Evolutionary conservation across 108 stramenopile species (phyloP).

Genomic region (Skeletonema menzelii): DNA sequence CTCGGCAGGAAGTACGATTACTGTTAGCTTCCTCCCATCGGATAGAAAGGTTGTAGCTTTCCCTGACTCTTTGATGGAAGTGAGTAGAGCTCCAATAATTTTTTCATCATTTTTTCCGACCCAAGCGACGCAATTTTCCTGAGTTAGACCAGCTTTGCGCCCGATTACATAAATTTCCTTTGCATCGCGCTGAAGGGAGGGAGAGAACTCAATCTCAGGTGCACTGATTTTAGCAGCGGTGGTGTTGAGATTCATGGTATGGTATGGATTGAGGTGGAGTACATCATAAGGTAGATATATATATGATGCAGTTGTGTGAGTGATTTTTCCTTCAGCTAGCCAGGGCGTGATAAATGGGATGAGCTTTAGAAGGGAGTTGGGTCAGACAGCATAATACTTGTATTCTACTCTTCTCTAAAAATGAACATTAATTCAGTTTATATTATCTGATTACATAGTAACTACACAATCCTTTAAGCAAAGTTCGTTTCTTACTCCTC

Average conservation of each 20-base stretch:
- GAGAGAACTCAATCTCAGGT: neutral
- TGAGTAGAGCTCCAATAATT: slow-evolving; percentile 1
- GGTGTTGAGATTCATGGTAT: slow-evolving; percentile 10
- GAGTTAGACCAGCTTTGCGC: neutral
- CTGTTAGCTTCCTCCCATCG: neutral
- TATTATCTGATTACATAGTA: neutral
- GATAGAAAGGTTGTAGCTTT: slow-evolving; percentile 19
- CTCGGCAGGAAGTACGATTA: slow-evolving; percentile 6
- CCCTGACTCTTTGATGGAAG: neutral
- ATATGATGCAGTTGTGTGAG: neutral
- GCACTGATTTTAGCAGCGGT: slow-evolving; percentile 3
- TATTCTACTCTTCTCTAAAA: neutral
- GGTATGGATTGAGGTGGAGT: too few species aligned
- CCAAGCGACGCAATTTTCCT: neutral
- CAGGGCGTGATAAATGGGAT: too few species aligned
- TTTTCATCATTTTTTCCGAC: neutral
- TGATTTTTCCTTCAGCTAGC: neutral
- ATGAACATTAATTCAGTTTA: neutral
- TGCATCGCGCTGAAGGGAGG: neutral
- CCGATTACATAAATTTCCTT: slow-evolving; percentile 1
- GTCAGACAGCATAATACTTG: too few species aligned
- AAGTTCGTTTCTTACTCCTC: neutral
- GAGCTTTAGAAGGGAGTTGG: too few species aligned
- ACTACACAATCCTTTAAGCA: neutral
- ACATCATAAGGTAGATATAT: too few species aligned